Percentiles rank a stretch among this genome's conserved stretches.
Conservation (phyloP, 768 basidiomycete genomes). For the Strobilomyces dryophilus region DNA sequence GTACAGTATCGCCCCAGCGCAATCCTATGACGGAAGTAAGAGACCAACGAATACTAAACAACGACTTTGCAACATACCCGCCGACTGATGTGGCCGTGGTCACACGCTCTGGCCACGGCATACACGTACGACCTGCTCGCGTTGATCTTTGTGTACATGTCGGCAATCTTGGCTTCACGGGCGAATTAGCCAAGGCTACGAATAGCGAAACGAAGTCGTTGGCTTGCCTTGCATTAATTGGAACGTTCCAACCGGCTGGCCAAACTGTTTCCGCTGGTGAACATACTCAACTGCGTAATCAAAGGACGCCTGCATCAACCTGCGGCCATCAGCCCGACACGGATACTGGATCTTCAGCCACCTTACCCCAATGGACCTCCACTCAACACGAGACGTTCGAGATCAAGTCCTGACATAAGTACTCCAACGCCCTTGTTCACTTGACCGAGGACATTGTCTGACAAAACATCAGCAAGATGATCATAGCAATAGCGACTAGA, state of each 20-base stretch:
- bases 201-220: neutral
- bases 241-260: conserved; percentile 81
- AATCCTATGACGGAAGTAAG: conserved; percentile 53
- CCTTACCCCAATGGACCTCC: conserved; percentile 86
- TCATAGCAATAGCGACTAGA: neutral
- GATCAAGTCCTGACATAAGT: conserved; percentile 91
- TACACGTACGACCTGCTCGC: conserved; percentile 91
- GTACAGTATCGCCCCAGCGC: conserved; percentile 91
- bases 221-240: conserved; percentile 89
- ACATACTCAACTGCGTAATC: conserved; percentile 85
- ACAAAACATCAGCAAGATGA: neutral
- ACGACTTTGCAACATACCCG: conserved; percentile 44
- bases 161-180: conserved; percentile 69
- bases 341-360: neutral
- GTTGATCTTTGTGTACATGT: conserved; percentile 93
- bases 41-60: neutral
- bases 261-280: conserved; percentile 93
- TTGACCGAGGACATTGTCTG: conserved; percentile 81
- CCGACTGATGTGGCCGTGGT: conserved; percentile 72
- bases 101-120: conserved; percentile 87
- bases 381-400: conserved; percentile 87
- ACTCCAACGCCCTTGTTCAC: conserved; percentile 80
- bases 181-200: neutral
- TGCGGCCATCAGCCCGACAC: conserved; percentile 25
- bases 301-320: conserved; percentile 91